Percentiles rank a stretch among this genome's conserved stretches.
Conservation (phyloP, 768 basidiomycete species). For the Leccinum uliginosum region DNA sequence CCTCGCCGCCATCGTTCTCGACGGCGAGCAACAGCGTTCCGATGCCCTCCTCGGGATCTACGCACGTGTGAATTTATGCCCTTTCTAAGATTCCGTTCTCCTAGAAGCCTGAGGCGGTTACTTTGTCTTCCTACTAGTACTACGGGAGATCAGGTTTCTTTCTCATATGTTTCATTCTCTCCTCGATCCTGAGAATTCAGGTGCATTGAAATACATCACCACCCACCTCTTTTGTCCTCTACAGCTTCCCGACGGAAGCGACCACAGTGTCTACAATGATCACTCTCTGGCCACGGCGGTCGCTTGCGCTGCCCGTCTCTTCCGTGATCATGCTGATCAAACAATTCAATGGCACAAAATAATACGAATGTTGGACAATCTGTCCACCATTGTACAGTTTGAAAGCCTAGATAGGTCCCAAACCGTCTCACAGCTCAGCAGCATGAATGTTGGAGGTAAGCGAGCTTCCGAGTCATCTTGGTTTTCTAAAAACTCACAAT, state of each 20-base stretch:
- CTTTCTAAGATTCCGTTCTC: neutral
- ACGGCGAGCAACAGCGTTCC: slow-evolving; percentile 11
- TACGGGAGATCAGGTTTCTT: no score
- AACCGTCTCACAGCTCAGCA: slow-evolving; percentile 3
- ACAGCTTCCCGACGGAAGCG: slow-evolving; percentile 33
- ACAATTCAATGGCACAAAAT: neutral
- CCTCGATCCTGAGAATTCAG: neutral
- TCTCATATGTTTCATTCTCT: slow-evolving; percentile 2
- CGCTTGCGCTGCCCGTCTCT: slow-evolving; percentile 17
- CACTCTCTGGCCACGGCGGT: slow-evolving; percentile 22
- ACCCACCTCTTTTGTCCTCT: slow-evolving; percentile 41
- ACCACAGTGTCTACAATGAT: slow-evolving; percentile 11
- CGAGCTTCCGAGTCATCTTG: neutral
- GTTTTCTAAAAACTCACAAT: neutral
- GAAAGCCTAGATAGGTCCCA: slow-evolving; percentile 7
- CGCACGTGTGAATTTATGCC: slow-evolving; percentile 7
- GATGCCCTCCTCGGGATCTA: neutral
- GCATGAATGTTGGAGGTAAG: slow-evolving; percentile 9
- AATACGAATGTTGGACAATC: neutral
- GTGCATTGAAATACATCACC: slow-evolving; percentile 24
- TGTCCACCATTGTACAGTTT: slow-evolving; percentile 3
- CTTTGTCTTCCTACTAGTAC: no score
- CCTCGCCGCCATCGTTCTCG: slow-evolving; percentile 44
- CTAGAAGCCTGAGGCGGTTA: no score
- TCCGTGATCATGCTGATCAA: neutral